Percentiles rank a stretch among this genome's conserved stretches.
phyloP scores from a whole-genome alignment of 768 basidiomycete species.

The Lactifluus volemus region DNA sequence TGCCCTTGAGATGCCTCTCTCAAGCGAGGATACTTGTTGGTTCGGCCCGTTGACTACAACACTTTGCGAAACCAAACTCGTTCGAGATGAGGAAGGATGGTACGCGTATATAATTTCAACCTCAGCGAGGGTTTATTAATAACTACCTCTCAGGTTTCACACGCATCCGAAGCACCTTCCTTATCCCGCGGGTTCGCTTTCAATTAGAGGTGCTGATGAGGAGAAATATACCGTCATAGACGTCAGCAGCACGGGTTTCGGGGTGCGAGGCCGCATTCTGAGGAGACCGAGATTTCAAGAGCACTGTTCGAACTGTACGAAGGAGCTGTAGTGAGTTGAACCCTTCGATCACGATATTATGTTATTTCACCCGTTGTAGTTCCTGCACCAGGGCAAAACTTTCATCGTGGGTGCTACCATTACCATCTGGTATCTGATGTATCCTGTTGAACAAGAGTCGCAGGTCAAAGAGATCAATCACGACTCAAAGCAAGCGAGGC shows the following conservation, averaged over 20 bases:
- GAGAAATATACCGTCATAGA: constrained; percentile 73
- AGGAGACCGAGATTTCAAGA: constrained; percentile 77
- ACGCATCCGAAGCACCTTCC: constrained; percentile 73
- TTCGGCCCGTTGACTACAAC: constrained; percentile 57
- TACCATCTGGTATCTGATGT: neutral
- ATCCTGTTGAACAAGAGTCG: neutral
- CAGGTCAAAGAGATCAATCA: constrained; percentile 78
- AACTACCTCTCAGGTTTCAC: constrained; percentile 52
- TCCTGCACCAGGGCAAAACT: constrained; percentile 80
- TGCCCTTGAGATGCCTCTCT: constrained; percentile 76
- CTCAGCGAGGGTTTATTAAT: neutral
- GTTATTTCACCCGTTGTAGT: constrained; percentile 35
- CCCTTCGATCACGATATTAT: neutral
- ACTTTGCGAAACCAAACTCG: constrained; percentile 53
- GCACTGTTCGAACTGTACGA: constrained; percentile 87
- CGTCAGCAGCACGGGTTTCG: constrained; percentile 36
- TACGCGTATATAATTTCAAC: constrained; percentile 25
- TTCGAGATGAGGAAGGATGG: constrained; percentile 76
- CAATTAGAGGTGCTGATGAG: constrained; percentile 69
- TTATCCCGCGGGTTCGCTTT: constrained; percentile 60
- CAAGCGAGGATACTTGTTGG: constrained; percentile 52
- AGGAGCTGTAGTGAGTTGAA: constrained; percentile 61
- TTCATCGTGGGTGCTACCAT: constrained; percentile 48
- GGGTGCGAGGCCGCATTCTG: constrained; percentile 37
- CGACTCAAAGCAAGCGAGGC: constrained; percentile 61